These are phyloP conservation scores for Capsella rubella DNA, from an alignment of 441 rosid species.

Conservation along the genomic window DNA sequence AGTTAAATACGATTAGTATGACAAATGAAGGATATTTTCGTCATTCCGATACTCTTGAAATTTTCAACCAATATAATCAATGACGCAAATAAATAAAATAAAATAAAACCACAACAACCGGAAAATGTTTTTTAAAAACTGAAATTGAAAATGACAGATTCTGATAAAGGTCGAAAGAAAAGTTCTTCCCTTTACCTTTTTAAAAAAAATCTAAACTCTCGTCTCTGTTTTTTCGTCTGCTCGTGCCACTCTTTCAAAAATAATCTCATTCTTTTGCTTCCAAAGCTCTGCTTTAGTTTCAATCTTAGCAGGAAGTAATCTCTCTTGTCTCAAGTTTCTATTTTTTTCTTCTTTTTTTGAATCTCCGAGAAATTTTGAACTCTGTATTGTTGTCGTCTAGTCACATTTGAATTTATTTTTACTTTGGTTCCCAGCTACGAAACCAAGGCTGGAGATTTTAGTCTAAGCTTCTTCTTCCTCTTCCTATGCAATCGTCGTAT, in stretches of 20 bases:
- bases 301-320: neutral
- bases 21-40: neutral
- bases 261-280: slow-evolving; percentile 19
- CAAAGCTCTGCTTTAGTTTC: neutral
- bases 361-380: slow-evolving; percentile 14
- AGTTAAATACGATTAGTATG: neutral
- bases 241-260: slow-evolving; percentile 30
- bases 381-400: slow-evolving; percentile 28
- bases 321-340: slow-evolving; percentile 17
- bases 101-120: slow-evolving; percentile 1
- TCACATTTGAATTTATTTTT: slow-evolving; percentile 17
- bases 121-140: neutral
- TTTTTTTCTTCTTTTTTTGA: neutral
- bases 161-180: slow-evolving; percentile 33
- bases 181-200: slow-evolving; percentile 26
- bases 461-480: slow-evolving; percentile 10
- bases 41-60: slow-evolving; percentile 23
- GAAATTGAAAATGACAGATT: slow-evolving; percentile 40
- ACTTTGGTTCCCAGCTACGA: neutral
- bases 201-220: neutral
- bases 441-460: slow-evolving; percentile 19
- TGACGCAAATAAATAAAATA: slow-evolving; percentile 21
- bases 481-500: neutral
- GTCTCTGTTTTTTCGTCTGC: slow-evolving; percentile 27
- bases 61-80: slow-evolving; percentile 24